Evolutionary conservation across 371 early-diverging fungal species (phyloP), one percentile per base, ranked within the genome.

Genomic region (Rhizopus arrhizus): DNA sequence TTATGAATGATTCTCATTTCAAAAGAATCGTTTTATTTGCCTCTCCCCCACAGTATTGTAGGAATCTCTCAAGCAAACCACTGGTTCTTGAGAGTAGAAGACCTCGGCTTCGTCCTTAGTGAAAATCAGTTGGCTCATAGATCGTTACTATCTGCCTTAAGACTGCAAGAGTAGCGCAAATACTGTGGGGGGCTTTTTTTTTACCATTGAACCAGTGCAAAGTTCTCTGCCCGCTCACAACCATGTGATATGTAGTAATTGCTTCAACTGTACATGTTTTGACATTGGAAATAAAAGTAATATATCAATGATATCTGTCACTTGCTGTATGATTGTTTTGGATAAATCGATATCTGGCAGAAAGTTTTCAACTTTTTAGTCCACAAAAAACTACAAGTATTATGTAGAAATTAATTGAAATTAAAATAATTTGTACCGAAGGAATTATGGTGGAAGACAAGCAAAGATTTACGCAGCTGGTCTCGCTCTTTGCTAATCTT

Each of bases 401-500:
- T 59, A 42, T 53, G n/a, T n/a, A 59, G 52, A 59, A 52, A 59
- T 59, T 42, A 52, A 59, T 52, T 59, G 59, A 59, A 59, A 53
- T 60, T 53, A 53, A 53, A 60, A 60, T 53, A 47, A 53, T 59
- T 59, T 53, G 60, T 53, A 48, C 53, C 38, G 31, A 60, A 60
- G 54, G 54, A 60, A 54, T 53, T 46, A 60, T 53, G 54, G 38
- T 55, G 50, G 61, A 61, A 61, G 50, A 41, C 55, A 61, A 61
- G 50, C 49, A 57, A 48, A 57, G 57, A 57, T 57, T 47, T 57
- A 53, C 53, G 40, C 53, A 53, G 41, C 53, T 41, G 53, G 50
- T 53, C 57, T 52, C 56, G 52, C 57, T 62, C 53, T 62, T 62
- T 56, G 56, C 50, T 61, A 61, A 56, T 56, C 56, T 61, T 61